Base-by-base conservation (phyloP, 768 basidiomycete genomes). In the Mycena olivaceomarginata region DNA sequence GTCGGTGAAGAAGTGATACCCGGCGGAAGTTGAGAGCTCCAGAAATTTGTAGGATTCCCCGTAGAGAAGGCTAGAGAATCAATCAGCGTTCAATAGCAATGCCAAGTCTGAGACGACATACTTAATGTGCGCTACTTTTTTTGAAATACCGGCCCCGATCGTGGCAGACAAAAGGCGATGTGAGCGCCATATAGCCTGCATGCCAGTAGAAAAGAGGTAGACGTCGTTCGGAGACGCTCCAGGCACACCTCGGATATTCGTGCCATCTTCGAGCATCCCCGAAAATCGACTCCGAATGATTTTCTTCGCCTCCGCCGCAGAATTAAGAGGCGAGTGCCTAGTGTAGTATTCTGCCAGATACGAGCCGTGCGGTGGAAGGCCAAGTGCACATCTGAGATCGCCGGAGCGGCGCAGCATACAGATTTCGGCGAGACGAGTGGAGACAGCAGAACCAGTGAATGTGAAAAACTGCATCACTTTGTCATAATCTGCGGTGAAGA, bases 171-270 rank as follows among this genome's bases (percentile, higher is more conserved):
- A 83, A 16, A 89, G 81, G 77, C 87, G 85, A 76, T 90, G 87
- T 9, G 89, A 84, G 69, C 89, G 86, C 87, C 88, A 92, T 66
- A 92, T 90, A 18, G 91, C 89, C 66, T 88, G 88, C 91, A 92
- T 92, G 16, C 91, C 91, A 3, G 85, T 84, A 3, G 90, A 86
- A 80, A 87, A 90, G 40, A 92, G 81, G 81, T 85, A 92, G 1
- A 91, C 90, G 65, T 91, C 90, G 20, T 89, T 86, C 84, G 48
- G 89, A 80, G 16, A 82, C 80, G 82, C 89, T 87, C 43, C 83
- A 43, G 78, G 79, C 18, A 84, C 85, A 20, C 84, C 84, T 11
- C 84, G 79, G 18, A 80, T 68, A 78, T 80, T 75, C 57, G 12
- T 56, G 53, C 64, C 60, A 12, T 72, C 69, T 59, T 75, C 45